Evolutionary conservation across 257 asterid genomes (phyloP).

Genomic region (Ligustrum vulgare): DNA sequence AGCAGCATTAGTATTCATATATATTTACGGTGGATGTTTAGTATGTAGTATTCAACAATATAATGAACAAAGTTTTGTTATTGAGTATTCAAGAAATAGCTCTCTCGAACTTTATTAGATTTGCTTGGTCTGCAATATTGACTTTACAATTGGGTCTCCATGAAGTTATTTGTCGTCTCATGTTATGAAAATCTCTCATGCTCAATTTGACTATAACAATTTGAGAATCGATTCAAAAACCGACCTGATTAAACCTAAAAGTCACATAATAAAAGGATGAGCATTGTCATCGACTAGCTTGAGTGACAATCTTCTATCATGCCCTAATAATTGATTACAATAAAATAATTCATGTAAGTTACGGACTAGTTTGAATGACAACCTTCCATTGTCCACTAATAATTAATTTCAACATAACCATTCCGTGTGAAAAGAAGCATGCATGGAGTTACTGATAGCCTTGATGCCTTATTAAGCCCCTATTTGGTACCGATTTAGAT

Average conservation of each 20-base stretch:
- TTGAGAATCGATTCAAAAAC: not conserved
- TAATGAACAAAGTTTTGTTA: not conserved
- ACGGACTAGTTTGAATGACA: not conserved
- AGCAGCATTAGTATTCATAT: not conserved
- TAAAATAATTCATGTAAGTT: too few species aligned
- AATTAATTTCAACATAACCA: not conserved
- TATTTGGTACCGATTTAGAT: too few species aligned
- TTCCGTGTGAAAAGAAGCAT: not conserved
- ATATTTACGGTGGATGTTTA: too few species aligned
- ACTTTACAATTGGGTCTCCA: too few species aligned
- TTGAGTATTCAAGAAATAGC: too few species aligned
- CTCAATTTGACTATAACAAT: not conserved
- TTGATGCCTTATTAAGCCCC: too few species aligned
- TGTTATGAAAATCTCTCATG: not conserved
- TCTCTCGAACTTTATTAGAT: not conserved
- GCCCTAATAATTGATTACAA: too few species aligned
- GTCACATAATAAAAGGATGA: not conserved
- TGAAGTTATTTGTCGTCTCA: too few species aligned
- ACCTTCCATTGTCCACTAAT: not conserved
- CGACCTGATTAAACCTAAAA: too few species aligned
- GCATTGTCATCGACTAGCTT: not conserved
- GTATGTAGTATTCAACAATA: too few species aligned
- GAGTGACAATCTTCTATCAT: too few species aligned
- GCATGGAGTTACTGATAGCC: too few species aligned
- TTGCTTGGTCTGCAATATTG: not conserved